These are phyloP conservation scores for Daldinia bambusicola DNA, from an alignment of 495 filamentous ascomycete species.

Conservation along the genomic window DNA sequence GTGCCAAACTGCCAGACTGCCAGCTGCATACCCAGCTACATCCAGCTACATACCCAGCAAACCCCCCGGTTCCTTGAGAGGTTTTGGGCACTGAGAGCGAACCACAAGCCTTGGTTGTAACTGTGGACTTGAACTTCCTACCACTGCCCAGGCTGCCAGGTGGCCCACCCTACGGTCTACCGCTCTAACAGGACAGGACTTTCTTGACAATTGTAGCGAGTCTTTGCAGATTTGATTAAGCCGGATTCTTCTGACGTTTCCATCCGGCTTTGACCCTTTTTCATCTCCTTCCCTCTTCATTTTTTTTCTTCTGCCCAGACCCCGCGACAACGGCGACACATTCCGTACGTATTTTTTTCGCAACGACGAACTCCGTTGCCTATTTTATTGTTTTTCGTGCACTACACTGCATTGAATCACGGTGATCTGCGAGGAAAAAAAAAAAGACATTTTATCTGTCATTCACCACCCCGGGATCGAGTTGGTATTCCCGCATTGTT, in stretches of 20 bases:
- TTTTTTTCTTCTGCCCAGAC: constrained; percentile 44
- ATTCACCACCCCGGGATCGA: constrained; percentile 15
- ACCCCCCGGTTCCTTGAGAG: constrained; percentile 16
- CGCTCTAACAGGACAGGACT: constrained; percentile 8
- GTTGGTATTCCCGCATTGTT: constrained; percentile 37
- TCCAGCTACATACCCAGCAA: too few species aligned
- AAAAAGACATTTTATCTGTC: constrained; percentile 15
- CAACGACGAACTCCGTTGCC: constrained; percentile 34
- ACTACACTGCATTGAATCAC: constrained; percentile 9
- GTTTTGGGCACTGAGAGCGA: constrained; percentile 19
- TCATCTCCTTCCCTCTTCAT: constrained; percentile 44
- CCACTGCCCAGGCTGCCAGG: not conserved
- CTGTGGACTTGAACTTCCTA: constrained; percentile 16
- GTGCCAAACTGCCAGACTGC: not conserved
- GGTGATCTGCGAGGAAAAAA: constrained; percentile 16
- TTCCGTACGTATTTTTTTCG: constrained; percentile 37
- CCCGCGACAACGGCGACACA: constrained; percentile 45
- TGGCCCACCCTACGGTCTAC: not conserved
- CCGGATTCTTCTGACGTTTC: constrained; percentile 61
- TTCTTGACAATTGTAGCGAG: constrained; percentile 28
- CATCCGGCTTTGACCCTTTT: constrained; percentile 55
- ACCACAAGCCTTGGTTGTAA: constrained; percentile 11
- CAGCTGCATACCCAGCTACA: not conserved
- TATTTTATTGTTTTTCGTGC: constrained; percentile 20
- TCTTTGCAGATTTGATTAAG: constrained; percentile 52